Conservation (phyloP, 148 eudicot species). For the Diospyros lotus region DNA sequence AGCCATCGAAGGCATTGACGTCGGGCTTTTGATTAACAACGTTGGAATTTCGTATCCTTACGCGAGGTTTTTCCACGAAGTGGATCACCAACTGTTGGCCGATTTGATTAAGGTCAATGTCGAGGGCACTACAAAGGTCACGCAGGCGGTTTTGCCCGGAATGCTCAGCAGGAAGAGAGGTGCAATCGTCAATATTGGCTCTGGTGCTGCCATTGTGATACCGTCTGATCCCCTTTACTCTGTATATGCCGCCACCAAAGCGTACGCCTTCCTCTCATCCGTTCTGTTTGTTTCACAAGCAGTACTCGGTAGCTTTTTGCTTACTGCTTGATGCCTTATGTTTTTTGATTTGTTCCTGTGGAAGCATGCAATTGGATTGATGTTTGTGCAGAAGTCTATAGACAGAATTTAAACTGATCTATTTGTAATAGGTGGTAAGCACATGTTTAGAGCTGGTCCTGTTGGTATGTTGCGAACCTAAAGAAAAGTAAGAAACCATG, state of each 20-base stretch:
- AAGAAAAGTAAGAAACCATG: too few species aligned
- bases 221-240: slow-evolving; percentile 76
- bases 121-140: slow-evolving; percentile 61
- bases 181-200: slow-evolving; percentile 66
- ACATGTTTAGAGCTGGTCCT: too few species aligned
- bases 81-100: slow-evolving; percentile 35
- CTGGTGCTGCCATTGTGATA: slow-evolving; percentile 60
- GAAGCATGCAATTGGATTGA: too few species aligned
- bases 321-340: too few species aligned
- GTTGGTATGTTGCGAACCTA: too few species aligned
- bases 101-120: slow-evolving; percentile 56
- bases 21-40: slow-evolving; percentile 71
- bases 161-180: slow-evolving; percentile 71
- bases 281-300: too few species aligned
- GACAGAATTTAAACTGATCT: too few species aligned
- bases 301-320: too few species aligned
- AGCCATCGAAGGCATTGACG: slow-evolving; percentile 55
- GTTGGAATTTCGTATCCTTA: slow-evolving; percentile 58
- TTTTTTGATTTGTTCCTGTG: too few species aligned
- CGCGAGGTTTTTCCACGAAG: slow-evolving; percentile 59
- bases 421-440: too few species aligned
- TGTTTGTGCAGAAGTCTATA: too few species aligned
- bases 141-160: slow-evolving; percentile 56
- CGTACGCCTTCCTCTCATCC: slow-evolving; percentile 40
- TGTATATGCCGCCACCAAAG: slow-evolving; percentile 70